Base-by-base conservation (phyloP, 1,284 basidiomycete species). In the Sphagnurus paluster region DNA sequence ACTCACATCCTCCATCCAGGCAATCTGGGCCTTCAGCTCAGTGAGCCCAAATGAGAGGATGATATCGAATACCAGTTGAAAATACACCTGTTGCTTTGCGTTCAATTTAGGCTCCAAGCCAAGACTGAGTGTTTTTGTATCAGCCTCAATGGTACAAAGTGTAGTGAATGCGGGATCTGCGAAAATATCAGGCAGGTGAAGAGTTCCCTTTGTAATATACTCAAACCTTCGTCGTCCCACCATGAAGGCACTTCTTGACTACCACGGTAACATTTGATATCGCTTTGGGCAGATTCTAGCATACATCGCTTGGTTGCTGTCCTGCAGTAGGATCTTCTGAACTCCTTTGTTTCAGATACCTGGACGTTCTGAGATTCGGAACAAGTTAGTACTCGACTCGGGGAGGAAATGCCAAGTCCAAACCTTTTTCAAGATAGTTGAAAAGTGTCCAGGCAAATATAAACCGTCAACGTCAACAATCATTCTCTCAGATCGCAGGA, bases 1-100 rank as follows among this genome's bases (percentile, higher is more conserved):
- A 54, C 61, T 39, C 39, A 64, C 64, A 36, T 60, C 53, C 26
- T 63, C 62, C 23, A 45, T 52, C 64, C 64, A 66, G 10, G 53
- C 55, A 33, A 64, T 43, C 46, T 63, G 60, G 2, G 63, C 65
- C 40, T 61, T 59, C 33, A 69, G 37, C 41, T 69, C 67, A 6
- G 62, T 66, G 33, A 74, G 55, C 2, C 78, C 79, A 46, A 77
- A 77, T 26, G 68, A 59, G 33, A 80, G 60, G 14, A 80, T 62
- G 41, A 80, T 61, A 14, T 74, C 67, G 54, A 68, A 78, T 5
- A 64, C 55, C 23, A 71, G 67, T 29, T 59, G 50, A 49, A 70
- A 80, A 19, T 40, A 46, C 9, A 4, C 10, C 5, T 39, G 17
- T 5, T 13, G 8, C 10, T 10, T 9, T 16, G 14, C 6, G 5